Conservation (phyloP, 768 basidiomycete species). For the Hericium coralloides region DNA sequence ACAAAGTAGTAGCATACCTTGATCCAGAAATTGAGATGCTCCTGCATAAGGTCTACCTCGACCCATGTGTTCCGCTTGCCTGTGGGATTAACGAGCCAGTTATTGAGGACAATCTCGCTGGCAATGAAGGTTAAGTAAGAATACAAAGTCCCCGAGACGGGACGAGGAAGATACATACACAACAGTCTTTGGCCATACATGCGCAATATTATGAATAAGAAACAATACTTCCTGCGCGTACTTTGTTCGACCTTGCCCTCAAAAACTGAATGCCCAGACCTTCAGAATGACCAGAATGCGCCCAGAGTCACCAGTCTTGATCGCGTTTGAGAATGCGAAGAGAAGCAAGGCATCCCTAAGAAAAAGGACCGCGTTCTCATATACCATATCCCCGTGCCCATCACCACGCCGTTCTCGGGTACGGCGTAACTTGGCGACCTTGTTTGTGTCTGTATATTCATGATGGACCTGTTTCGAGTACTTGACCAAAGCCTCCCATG, state of each 20-base stretch:
- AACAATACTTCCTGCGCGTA: constrained; percentile 18
- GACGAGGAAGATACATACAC: constrained; percentile 4
- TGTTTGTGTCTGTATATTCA: neutral
- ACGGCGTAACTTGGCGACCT: neutral
- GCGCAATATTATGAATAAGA: constrained; percentile 10
- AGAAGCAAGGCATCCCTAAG: constrained; percentile 20
- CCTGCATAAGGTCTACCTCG: constrained; percentile 25
- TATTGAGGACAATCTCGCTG: constrained; percentile 22
- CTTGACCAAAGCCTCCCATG: neutral
- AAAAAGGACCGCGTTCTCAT: constrained; percentile 19
- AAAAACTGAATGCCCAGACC: constrained; percentile 16
- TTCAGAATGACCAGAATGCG: constrained; percentile 18
- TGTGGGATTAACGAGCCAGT: constrained; percentile 26
- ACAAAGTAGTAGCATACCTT: constrained; percentile 15
- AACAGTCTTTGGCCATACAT: constrained; percentile 12
- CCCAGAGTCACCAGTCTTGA: constrained; percentile 24
- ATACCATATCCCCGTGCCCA: neutral
- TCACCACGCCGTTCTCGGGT: neutral
- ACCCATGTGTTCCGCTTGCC: constrained; percentile 18
- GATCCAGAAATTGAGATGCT: constrained; percentile 26
- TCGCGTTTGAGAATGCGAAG: constrained; percentile 20
- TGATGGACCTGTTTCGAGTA: neutral
- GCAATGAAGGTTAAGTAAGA: neutral
- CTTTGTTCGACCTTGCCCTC: constrained; percentile 20
- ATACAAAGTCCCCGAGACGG: neutral